Evolutionary conservation across 805 yeast species (phyloP), one percentile per base, ranked within the genome.

Genomic region (Kuraishia molischiana): DNA sequence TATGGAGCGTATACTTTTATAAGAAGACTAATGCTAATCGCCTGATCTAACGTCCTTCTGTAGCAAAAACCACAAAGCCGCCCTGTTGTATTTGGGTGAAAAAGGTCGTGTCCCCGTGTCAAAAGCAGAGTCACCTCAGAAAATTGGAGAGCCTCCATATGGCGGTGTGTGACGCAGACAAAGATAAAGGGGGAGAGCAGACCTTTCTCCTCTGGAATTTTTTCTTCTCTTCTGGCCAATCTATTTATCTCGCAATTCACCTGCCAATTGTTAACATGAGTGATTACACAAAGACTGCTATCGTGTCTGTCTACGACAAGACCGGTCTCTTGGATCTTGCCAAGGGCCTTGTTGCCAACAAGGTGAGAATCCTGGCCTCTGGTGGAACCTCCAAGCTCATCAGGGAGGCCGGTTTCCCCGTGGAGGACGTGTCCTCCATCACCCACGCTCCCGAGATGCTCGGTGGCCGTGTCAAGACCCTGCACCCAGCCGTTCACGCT

Each of bases 361-460:
- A 86, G 46, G 96, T 92, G 48, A 79, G 97, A 53, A 78, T 92
- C 46, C 72, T 92, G 41, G 98, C 97, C 37, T 85, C 96, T 30
- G 98, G 98, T 44, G 98, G 98, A 58, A 92, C 98, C 39, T 95
- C 98, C 40, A 77, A 74, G 54, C 69, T 92, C 69, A 79, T 92
- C 40, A 81, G 95, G 59, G 98, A 89, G 62, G 95, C 97, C 40
- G 97, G 97, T 10, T 90, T 92, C 77, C 90, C 95, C 33, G 97
- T 92, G 14, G 95, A 90, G 48, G 98, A 92, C 56, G 96, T 92
- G 30, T 79, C 94, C 30, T 60, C 92, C 42, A 86, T 92, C 59
- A 92, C 98, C 28, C 95, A 92, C 56, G 97, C 97, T 30, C 98
- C 98, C 38, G 98, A 92, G 65, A 92, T 92, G 95, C 72, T 92